phyloP scores from a whole-genome alignment of 768 basidiomycete genomes.

The Chalciporus sphaerocephalus region DNA sequence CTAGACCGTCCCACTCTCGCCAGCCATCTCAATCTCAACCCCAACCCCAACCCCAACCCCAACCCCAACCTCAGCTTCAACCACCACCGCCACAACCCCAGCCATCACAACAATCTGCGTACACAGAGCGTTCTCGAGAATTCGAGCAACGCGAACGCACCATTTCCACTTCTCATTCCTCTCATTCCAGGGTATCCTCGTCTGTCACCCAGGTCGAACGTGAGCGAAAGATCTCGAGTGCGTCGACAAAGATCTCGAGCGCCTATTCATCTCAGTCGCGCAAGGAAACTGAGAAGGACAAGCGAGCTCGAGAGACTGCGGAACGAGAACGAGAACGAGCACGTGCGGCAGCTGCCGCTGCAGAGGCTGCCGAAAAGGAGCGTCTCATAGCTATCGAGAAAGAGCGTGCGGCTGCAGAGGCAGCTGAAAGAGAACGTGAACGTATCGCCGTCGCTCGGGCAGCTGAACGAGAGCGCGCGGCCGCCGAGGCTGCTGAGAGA shows the following conservation, averaged over 20 bases:
- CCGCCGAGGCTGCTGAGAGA: neutral
- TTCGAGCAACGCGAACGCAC: conserved; percentile 20
- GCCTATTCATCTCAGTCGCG: conserved; percentile 25
- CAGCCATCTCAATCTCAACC: conserved; percentile 13
- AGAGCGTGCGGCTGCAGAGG: conserved; percentile 8
- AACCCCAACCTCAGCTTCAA: neutral
- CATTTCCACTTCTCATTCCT: conserved; percentile 25
- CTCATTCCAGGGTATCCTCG: conserved; percentile 25
- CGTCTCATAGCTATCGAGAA: too few species aligned
- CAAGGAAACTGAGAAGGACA: conserved; percentile 23
- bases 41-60: neutral
- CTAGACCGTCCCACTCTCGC: conserved; percentile 7
- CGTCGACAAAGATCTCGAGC: conserved; percentile 32
- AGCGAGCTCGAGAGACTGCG: conserved; percentile 18
- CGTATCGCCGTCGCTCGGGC: conserved; percentile 8
- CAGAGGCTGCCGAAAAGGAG: conserved; percentile 2
- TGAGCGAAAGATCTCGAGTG: conserved; percentile 23
- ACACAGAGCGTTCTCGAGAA: conserved; percentile 26
- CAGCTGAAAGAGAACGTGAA: conserved; percentile 9
- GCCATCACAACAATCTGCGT: conserved; percentile 9
- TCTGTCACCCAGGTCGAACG: conserved; percentile 19
- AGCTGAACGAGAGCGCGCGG: conserved; percentile 11
- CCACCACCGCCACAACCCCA: conserved; percentile 2
- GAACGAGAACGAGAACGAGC: conserved; percentile 2
- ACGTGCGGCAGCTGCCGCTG: neutral